Percentiles rank a stretch among this genome's conserved stretches.
Evolutionary conservation across 2,329 filamentous ascomycete species (phyloP).

Genomic region (Daldinia sp.): DNA sequence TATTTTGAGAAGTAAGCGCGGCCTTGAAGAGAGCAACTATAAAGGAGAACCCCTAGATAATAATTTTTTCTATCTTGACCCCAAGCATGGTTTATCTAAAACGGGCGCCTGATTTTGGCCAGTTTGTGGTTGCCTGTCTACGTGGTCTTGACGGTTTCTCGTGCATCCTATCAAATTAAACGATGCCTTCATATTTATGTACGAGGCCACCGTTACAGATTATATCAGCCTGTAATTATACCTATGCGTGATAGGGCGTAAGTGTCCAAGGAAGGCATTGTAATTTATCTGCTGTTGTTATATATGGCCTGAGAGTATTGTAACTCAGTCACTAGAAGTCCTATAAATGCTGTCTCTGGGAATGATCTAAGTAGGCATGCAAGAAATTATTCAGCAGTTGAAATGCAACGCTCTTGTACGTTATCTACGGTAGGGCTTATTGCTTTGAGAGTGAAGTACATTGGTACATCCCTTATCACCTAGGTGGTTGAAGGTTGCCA

Average conservation of each 20-base stretch:
- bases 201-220: not conserved
- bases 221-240: not conserved
- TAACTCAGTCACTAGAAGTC: not conserved
- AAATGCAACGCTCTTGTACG: not conserved
- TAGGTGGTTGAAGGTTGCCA: not conserved
- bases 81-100: too few relatives aligned
- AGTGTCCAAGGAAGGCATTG: not conserved
- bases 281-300: not conserved
- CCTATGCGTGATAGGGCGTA: not conserved
- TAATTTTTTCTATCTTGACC: too few relatives aligned
- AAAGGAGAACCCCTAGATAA: too few relatives aligned
- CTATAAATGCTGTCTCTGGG: not conserved
- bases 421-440: not conserved
- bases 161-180: not conserved
- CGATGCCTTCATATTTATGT: not conserved
- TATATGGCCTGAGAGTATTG: not conserved
- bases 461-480: not conserved
- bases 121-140: too few relatives aligned
- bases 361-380: not conserved
- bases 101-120: too few relatives aligned
- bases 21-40: too few relatives aligned
- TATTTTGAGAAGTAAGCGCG: too few relatives aligned
- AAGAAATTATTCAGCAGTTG: not conserved
- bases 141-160: not conserved
- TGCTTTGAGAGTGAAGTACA: not conserved